Percentiles rank a stretch among this genome's conserved stretches.
These are phyloP conservation scores for Linum lewisii DNA, from an alignment of 345 rosid species.

Conservation along the genomic window DNA sequence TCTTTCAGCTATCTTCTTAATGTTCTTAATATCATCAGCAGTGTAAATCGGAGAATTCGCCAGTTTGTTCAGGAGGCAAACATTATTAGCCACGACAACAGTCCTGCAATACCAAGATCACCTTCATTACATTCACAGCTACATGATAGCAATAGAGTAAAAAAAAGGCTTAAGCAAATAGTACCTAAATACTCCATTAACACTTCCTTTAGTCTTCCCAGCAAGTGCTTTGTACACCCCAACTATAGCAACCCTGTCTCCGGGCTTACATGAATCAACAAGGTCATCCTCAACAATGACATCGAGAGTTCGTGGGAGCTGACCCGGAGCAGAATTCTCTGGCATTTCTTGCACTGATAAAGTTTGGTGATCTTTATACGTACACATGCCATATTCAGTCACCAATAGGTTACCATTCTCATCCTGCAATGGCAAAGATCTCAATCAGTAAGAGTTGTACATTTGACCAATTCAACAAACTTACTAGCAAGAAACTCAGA, in stretches of 20 bases:
- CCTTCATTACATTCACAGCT: slow-evolving; percentile 13
- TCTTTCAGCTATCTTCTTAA: slow-evolving; percentile 81
- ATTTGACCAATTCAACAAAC: not conserved
- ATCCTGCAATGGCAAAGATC: slow-evolving; percentile 48
- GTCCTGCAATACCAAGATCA: slow-evolving; percentile 44
- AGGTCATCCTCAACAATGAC: slow-evolving; percentile 90
- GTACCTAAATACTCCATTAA: slow-evolving; percentile 96
- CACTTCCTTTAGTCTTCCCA: slow-evolving; percentile 90
- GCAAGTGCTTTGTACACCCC: slow-evolving; percentile 95
- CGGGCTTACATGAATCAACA: slow-evolving; percentile 97
- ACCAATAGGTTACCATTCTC: slow-evolving; percentile 82
- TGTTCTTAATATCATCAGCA: slow-evolving; percentile 65
- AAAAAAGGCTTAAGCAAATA: not conserved
- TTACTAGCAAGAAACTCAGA: slow-evolving; percentile 8
- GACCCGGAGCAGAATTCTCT: slow-evolving; percentile 99
- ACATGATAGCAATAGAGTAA: not conserved
- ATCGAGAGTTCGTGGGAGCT: slow-evolving; percentile 96
- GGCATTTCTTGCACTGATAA: slow-evolving; percentile 97
- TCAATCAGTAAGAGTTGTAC: slow-evolving; percentile 8
- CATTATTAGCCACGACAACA: slow-evolving; percentile 80
- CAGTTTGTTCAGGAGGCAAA: slow-evolving; percentile 85
- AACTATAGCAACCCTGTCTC: slow-evolving; percentile 88
- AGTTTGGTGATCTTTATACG: slow-evolving; percentile 96
- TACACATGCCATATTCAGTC: slow-evolving; percentile 90
- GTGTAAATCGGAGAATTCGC: slow-evolving; percentile 91